Evolutionary conservation across 73 alveolate genomes (phyloP).

Genomic region (Urostyla sp.): DNA sequence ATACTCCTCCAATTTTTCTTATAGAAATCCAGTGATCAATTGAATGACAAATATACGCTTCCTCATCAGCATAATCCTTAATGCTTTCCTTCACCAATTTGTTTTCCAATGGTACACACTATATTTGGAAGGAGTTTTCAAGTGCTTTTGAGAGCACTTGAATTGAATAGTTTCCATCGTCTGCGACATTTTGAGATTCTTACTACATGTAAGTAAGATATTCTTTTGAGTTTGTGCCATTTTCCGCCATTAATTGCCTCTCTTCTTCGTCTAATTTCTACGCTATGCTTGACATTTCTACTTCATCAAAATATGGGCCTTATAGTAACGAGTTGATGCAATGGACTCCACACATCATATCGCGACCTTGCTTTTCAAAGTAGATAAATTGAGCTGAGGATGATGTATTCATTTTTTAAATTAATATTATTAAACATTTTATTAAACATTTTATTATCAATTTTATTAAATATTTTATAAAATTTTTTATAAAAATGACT

Average conservation of each 20-base stretch:
- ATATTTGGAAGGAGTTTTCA: slow-evolving; percentile 68
- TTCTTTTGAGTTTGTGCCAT: slow-evolving; percentile 53
- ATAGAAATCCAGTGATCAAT: slow-evolving; percentile 94
- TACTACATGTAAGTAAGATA: slow-evolving; percentile 51
- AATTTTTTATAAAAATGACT: background rate
- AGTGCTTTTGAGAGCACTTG: slow-evolving; percentile 90
- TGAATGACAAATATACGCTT: slow-evolving; percentile 91
- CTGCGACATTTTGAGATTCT: slow-evolving; percentile 87
- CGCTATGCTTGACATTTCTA: slow-evolving; percentile 82
- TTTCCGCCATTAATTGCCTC: slow-evolving; percentile 63
- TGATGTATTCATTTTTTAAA: background rate
- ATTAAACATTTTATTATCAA: background rate
- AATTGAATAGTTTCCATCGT: slow-evolving; percentile 91
- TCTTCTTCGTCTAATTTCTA: slow-evolving; percentile 82
- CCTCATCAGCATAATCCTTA: slow-evolving; percentile 72
- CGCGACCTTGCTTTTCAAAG: slow-evolving; percentile 95
- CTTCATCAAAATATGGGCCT: slow-evolving; percentile 91
- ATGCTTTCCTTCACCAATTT: slow-evolving; percentile 69
- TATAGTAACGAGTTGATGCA: slow-evolving; percentile 87
- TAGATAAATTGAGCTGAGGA: slow-evolving; percentile 72
- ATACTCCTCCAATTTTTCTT: slow-evolving; percentile 86
- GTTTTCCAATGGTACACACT: slow-evolving; percentile 62
- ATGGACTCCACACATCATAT: slow-evolving; percentile 95
- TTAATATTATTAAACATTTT: background rate
- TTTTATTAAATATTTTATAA: background rate